Base-by-base conservation (phyloP, 2,329 filamentous ascomycete genomes). In the Fusarium equiseti region DNA sequence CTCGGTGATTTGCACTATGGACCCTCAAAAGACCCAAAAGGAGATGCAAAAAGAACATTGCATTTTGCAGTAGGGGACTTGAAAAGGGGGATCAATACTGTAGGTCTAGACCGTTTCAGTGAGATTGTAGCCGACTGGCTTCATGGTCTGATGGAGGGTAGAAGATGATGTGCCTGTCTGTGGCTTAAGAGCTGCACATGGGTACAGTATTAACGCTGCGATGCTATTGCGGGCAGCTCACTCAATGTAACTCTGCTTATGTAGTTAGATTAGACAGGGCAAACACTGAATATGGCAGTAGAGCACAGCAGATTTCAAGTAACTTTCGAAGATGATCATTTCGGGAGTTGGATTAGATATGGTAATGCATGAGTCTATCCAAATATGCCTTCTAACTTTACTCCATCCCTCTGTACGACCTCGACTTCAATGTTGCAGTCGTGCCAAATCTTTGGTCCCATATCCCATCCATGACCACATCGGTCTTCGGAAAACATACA, bases 71-170 rank as follows among this genome's bases (percentile, higher is more conserved):
- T 38, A 52, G 50, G 50, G 18, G 35, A 43, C n/a, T 29, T 43
- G 24, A 8, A 42, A 52, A 38, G 64, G 48, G 43, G 31, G 48
- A 50, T 58, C 15, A 8, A n/a, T 11, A 38, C 35, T 38, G 35
- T 38, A 31, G 55, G 44, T 59, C 67, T 46, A 53, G 69, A 53
- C 57, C 40, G 58, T 44, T 65, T 72, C 57, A 58, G 69, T 68
- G 63, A 72, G 68, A 65, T 10, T 70, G 64, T 62, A 48, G 61
- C 43, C 57, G 58, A 43, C 22, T 29, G 40, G 31, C 26, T 52
- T 46, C 49, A 74, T 72, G 62, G 63, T 71, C 64, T 70, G 72
- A 73, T 65, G 67, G 61, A 57, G 57, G 58, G 55, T 46, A 42
- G 52, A 27, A 42, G 26, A 50, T 55, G 51, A 26, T 51, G 56